Conservation (phyloP, 75 land plant genomes). For the Picea sitchensis region DNA sequence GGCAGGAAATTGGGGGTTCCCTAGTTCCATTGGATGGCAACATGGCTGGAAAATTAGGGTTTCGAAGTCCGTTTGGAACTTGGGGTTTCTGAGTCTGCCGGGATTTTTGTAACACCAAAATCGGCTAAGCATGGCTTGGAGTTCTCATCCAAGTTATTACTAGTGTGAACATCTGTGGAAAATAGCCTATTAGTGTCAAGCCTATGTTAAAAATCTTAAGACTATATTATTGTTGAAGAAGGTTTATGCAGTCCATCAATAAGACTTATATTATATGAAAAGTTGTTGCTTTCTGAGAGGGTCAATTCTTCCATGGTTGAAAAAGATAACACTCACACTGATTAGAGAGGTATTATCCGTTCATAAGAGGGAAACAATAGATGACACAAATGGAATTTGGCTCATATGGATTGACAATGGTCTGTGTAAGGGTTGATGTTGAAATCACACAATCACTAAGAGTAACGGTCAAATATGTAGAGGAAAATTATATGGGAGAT, state of each 20-base stretch:
- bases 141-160: no score
- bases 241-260: no score
- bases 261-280: not conserved
- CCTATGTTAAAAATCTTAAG: not conserved
- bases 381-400: conserved; percentile 26
- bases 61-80: no score
- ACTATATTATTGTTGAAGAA: no score
- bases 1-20: no score
- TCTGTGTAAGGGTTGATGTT: conserved; percentile 18
- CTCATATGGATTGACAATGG: conserved; percentile 25
- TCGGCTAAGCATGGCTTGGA: no score
- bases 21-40: no score
- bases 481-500: conserved; percentile 16
- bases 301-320: not conserved
- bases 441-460: not conserved
- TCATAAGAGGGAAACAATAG: not conserved
- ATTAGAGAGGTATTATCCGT: not conserved
- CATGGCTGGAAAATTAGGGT: no score
- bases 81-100: no score
- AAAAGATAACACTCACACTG: not conserved
- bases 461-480: conserved; percentile 18
- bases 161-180: no score
- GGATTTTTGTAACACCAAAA: no score
- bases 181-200: not conserved
- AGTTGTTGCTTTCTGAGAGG: not conserved